phyloP scores from a whole-genome alignment of 257 asterid species.

The Prunella vulgaris region DNA sequence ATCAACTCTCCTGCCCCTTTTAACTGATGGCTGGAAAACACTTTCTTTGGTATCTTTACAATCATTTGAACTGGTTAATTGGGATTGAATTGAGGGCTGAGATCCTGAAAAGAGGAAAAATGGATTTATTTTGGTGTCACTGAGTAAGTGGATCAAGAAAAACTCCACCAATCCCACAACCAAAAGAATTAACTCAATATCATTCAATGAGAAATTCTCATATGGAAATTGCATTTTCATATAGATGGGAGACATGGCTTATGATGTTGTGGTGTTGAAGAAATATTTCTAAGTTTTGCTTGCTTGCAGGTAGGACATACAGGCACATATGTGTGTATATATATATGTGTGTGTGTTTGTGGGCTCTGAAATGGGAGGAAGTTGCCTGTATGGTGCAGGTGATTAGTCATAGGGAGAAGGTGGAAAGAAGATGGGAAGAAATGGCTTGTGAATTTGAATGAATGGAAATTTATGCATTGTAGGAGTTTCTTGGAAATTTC shows the following conservation, averaged over 20 bases:
- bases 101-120: slow-evolving; percentile 27
- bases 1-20: slow-evolving; percentile 7
- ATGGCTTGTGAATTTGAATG: slow-evolving; percentile 8
- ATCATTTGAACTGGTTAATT: background rate
- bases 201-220: slow-evolving; percentile 19
- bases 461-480: slow-evolving; percentile 14
- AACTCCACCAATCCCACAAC: slow-evolving; percentile 36
- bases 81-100: slow-evolving; percentile 24
- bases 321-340: background rate
- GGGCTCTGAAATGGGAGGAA: slow-evolving; percentile 25
- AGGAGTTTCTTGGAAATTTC: slow-evolving; percentile 15
- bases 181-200: slow-evolving; percentile 23
- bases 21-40: background rate
- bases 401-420: slow-evolving; percentile 25
- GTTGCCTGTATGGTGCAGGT: slow-evolving; percentile 30
- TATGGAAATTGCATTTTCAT: slow-evolving; percentile 23
- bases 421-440: slow-evolving; percentile 11
- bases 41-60: background rate
- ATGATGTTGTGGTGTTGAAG: background rate
- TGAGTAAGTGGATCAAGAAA: slow-evolving; percentile 20
- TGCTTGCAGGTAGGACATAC: slow-evolving; percentile 2
- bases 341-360: background rate
- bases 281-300: background rate
- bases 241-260: slow-evolving; percentile 26
- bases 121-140: slow-evolving; percentile 26